Conservation (phyloP, 208 protist species). For the Trichomonas vaginalis region DNA sequence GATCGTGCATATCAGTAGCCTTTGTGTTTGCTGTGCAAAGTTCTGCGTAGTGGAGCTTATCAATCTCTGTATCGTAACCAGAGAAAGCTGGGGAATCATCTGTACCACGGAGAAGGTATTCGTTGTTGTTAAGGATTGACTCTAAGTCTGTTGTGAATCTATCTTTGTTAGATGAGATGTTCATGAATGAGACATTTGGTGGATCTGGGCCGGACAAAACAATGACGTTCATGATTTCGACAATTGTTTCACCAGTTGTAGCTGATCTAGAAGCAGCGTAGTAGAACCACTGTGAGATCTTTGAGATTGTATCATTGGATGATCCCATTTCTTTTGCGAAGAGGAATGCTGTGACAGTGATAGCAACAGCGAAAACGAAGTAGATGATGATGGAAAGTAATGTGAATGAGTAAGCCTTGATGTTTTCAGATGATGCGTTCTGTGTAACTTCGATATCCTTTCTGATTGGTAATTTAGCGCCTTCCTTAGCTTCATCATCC, state of each 20-base stretch:
- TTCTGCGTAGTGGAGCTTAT: background rate
- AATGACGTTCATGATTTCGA: background rate
- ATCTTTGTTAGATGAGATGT: background rate
- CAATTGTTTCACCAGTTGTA: background rate
- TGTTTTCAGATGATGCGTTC: background rate
- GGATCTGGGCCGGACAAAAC: background rate
- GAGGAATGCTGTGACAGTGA: background rate
- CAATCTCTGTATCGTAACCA: background rate
- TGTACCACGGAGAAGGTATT: background rate
- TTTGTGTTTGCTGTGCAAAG: background rate
- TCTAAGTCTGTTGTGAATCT: background rate
- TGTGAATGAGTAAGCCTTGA: background rate
- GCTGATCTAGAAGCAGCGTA: background rate
- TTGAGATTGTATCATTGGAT: background rate
- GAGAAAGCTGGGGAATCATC: background rate
- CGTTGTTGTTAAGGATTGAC: background rate
- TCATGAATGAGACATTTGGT: background rate
- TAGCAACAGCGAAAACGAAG: background rate
- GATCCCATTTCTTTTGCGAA: background rate
- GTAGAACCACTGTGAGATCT: background rate
- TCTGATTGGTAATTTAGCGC: background rate
- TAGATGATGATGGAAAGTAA: background rate
- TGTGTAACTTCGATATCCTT: background rate
- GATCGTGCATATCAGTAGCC: background rate
- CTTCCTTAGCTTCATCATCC: background rate